Evolutionary conservation across 352 stramenopile species (phyloP), one percentile per base, ranked within the genome.

Genomic region (Peronospora tabacina): DNA sequence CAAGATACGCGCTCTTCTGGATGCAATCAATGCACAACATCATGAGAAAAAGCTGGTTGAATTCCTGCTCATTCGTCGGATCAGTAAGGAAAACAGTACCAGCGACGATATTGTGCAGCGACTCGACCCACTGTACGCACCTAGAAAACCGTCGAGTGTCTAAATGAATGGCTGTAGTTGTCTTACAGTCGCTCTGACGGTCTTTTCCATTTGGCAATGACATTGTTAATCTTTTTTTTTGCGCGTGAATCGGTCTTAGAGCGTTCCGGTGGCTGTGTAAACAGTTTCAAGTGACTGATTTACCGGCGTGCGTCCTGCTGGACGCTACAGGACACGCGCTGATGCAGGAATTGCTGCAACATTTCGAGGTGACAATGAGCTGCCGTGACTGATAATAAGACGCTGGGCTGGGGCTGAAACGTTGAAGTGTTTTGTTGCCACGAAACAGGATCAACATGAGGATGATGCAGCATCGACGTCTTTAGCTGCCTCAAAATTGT

Each of bases 191-290:
- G 3, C 10, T 16, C 12, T 22, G 15, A 12, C 2, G 6, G n/a
- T 39, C 3, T 22, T 7, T 1, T 39, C 1, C 1, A n/a, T 20
- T 40, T 12, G 36, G 12, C 17, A n/a, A 41, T 26, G 7, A 9
- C 10, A 0, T 41, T 41, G 7, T 42, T 2, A 17, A 16, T 13
- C 4, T n/a, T 12, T 16, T 13, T 16, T 16, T 28, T 7, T 42
- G 24, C 7, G 22, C 7, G 19, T 22, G 19, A 22, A 15, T 4
- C 17, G 13, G 28, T 46, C 19, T 20, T 34, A 82, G 68, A 34
- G 39, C 48, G n/a, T 82, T 80, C 35, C 52, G 51, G 16, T 54
- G 16, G 39, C 41, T 67, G 20, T 85, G 70, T 50, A 78, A 67
- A 48, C 60, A 65, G 32, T 65, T 69, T 22, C 44, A 56, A n/a